phyloP scores from a whole-genome alignment of 192 early-diverging fungal species.

The Umbelopsis sp. region DNA sequence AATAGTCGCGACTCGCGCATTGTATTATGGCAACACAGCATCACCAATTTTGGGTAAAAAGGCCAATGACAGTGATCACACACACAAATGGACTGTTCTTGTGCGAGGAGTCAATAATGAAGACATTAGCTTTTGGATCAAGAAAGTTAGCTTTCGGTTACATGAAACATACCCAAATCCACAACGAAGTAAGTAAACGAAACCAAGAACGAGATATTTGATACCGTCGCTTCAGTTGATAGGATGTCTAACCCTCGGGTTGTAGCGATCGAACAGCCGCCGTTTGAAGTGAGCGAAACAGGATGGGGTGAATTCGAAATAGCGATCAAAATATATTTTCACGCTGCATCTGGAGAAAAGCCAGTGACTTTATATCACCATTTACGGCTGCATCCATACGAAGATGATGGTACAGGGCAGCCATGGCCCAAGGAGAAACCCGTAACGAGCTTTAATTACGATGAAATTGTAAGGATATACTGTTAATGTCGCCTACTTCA shows the following conservation, averaged over 20 bases:
- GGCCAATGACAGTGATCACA: constrained; percentile 78
- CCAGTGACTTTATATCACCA: constrained; percentile 85
- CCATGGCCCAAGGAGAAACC: constrained; percentile 61
- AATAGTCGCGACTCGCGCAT: constrained; percentile 68
- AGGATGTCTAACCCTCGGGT: background rate
- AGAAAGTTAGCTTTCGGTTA: constrained; percentile 91
- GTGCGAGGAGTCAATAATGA: constrained; percentile 84
- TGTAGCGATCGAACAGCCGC: constrained; percentile 75
- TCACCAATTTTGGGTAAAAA: constrained; percentile 66
- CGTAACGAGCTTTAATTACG: constrained; percentile 76
- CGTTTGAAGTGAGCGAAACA: constrained; percentile 92
- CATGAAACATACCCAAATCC: constrained; percentile 92
- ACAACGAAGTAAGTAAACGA: constrained; percentile 52
- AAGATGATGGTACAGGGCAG: constrained; percentile 64
- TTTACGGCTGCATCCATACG: constrained; percentile 86
- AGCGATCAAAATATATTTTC: constrained; percentile 88
- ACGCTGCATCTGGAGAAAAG: constrained; percentile 74
- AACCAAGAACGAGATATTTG: background rate
- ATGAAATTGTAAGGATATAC: constrained; percentile 66
- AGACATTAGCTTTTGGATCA: constrained; percentile 83
- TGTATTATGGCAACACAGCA: constrained; percentile 88
- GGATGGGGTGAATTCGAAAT: constrained; percentile 99
- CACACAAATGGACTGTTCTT: constrained; percentile 95
- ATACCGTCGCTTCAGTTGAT: too few species aligned
- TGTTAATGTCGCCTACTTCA: background rate